Base-by-base conservation (phyloP, 805 yeast genomes). In the Lipomyces spencermartinsiae region DNA sequence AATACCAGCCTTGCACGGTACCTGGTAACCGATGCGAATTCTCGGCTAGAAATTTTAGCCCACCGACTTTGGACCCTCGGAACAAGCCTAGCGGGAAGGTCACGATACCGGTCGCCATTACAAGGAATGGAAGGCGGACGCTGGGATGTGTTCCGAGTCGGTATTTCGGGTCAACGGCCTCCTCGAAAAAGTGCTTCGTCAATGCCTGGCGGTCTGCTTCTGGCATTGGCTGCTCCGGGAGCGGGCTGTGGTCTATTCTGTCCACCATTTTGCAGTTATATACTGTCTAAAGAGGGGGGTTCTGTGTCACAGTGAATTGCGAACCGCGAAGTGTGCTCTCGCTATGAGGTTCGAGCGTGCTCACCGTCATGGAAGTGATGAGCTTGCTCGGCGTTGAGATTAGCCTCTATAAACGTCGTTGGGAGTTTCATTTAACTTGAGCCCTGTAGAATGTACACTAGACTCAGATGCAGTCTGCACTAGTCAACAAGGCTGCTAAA, bases 1-100 rank as follows among this genome's bases (percentile, higher is more conserved):
- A 89, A 75, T 89, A 92, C 97, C 97, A 92, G 0, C 94, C 95
- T 25, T 92, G 93, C 63, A 86, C 89, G 0, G 89, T 86, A 29
- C 78, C 82, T 7, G 97, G 97, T 66, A 92, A 79, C 62, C 97
- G 77, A 75, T 92, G 97, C 14, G 95, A 89, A 74, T 92, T 92
- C 72, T 90, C 91, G 1, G 93, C 92, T 59, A 92, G 80, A 73
- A 85, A 92, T 56, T 86, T 82, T 56, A 87, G 78, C 0, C 90
- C 85, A 0, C 91, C 80, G 1, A 76, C 70, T 63, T 82, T 82
- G 73, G 86, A 85, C 2, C 94, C 94, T 16, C 82, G 79, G 63
- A 84, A 83, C 74, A 88, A 82, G 8, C 96, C 96, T 4, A 67
- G 46, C 19, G 72, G 72, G 7, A 64, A 6, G 19, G 67, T 57